Evolutionary conservation across 371 early-diverging fungal species (phyloP), one percentile per base, ranked within the genome.

Genomic region (Dichotomocladium elegans): DNA sequence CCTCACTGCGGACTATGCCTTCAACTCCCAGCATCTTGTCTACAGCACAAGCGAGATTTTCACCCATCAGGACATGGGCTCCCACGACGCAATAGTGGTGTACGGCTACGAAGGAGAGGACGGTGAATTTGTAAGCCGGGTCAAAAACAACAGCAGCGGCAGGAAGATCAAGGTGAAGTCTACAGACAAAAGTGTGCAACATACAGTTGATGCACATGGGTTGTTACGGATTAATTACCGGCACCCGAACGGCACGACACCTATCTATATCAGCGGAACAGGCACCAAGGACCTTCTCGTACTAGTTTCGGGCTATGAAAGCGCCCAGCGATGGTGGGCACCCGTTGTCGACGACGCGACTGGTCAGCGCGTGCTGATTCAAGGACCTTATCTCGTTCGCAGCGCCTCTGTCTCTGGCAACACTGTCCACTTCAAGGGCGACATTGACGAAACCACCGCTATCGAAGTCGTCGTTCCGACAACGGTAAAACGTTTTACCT

Each of bases 371-470:
- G 57, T 53, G 4, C 34, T 61, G 33, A 51, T 61, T n/a, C 41
- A 57, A 6, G 62, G 62, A 17, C 62, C 62, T 3, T 61, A 61
- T 41, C 53, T 61, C 15, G 62, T 61, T n/a, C 62, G 62, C 33
- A 42, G 45, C 17, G 62, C 62, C 9, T 24, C 30, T n/a, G 42
- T 61, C n/a, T 15, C 41, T 3, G 57, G 47, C 2, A 41, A 28
- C 0, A 52, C 53, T 3, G 24, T 61, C 12, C 34, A 41, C 2
- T 53, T 61, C 22, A 47, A 34, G 12, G 62, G 62, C 34, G 62
- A 61, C 22, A 53, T 53, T 31, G 48, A 61, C 45, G 34, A 30
- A 10, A 53, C 53, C 2, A 61, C 62, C n/a, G 40, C 22, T 27
- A 57, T 61, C 27, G 44, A 53, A 34, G 53, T 61, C 1, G 57